Evolutionary conservation across 208 protist species (phyloP).

Genomic region (Endotrypanum monterogeii): DNA sequence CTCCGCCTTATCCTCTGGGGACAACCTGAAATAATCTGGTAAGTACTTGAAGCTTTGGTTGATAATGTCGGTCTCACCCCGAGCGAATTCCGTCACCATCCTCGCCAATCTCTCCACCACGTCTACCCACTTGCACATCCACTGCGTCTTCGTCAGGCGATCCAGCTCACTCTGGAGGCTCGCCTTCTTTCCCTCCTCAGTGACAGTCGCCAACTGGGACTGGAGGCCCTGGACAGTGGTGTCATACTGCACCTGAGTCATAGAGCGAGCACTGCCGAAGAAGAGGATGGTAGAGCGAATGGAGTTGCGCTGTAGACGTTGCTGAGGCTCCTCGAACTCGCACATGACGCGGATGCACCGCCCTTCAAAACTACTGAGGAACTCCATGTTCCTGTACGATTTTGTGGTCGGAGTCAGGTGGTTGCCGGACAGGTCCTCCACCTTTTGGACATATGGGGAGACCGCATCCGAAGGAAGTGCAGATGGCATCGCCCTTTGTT

Average conservation of each 20-base stretch:
- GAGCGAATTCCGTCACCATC: constrained; percentile 66
- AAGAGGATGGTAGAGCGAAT: constrained; percentile 91
- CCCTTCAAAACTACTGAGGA: constrained; percentile 71
- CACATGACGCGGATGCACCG: constrained; percentile 91
- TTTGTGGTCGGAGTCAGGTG: constrained; percentile 76
- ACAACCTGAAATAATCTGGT: constrained; percentile 83
- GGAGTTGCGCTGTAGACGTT: constrained; percentile 59
- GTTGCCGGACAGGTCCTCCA: constrained; percentile 50
- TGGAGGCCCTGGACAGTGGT: constrained; percentile 37
- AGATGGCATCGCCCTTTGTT: not conserved
- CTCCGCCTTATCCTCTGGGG: constrained; percentile 27
- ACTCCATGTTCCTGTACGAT: constrained; percentile 89
- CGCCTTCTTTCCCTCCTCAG: constrained; percentile 18
- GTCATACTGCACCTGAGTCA: constrained; percentile 74
- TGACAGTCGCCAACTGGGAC: constrained; percentile 22
- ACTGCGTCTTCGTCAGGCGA: constrained; percentile 77
- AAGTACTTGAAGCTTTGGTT: constrained; percentile 53
- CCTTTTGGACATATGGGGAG: constrained; percentile 77
- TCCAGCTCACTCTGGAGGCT: constrained; percentile 41
- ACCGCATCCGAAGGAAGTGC: constrained; percentile 10
- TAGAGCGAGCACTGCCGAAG: constrained; percentile 91
- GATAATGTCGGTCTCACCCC: constrained; percentile 49
- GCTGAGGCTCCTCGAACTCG: constrained; percentile 91
- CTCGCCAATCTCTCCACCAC: constrained; percentile 65
- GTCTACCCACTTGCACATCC: constrained; percentile 93